Percentiles rank a stretch among this genome's conserved stretches.
Evolutionary conservation across 495 filamentous ascomycete genomes (phyloP).

Genomic region (Lepidopterella palustris): DNA sequence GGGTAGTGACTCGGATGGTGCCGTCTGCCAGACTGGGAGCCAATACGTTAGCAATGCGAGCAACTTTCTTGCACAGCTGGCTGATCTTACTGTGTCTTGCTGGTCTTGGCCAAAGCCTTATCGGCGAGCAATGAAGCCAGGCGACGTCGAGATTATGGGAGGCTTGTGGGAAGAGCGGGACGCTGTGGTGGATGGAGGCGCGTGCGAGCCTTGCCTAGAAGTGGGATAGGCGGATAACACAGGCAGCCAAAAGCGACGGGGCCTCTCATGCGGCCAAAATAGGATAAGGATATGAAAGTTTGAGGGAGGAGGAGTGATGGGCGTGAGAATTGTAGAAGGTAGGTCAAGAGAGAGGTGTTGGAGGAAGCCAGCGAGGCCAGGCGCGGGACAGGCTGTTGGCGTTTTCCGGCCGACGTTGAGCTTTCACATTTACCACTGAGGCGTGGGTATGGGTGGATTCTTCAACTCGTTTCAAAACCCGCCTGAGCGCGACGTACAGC

Average conservation of each 20-base stretch:
- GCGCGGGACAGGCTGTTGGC: not conserved
- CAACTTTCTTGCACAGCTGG: not conserved
- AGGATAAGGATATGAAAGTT: not conserved
- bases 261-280: not conserved
- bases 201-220: constrained; percentile 23
- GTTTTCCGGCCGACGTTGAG: not conserved
- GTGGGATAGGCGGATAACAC: constrained; percentile 11
- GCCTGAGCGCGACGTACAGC: constrained; percentile 20
- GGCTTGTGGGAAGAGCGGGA: constrained; percentile 1
- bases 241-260: not conserved
- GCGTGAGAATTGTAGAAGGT: not conserved
- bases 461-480: constrained; percentile 25
- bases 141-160: not conserved
- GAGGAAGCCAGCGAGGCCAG: not conserved
- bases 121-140: not conserved
- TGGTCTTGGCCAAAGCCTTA: not conserved
- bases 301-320: constrained; percentile 1
- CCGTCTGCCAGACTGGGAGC: not conserved
- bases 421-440: constrained; percentile 3
- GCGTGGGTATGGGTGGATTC: constrained; percentile 10
- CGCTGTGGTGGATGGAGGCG: constrained; percentile 8
- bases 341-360: constrained; percentile 2
- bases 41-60: not conserved
- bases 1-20: not conserved
- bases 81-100: not conserved